Evolutionary conservation across 768 basidiomycete species (phyloP), one percentile per base, ranked within the genome.

Genomic region (Cystofilobasidium bisporidii): DNA sequence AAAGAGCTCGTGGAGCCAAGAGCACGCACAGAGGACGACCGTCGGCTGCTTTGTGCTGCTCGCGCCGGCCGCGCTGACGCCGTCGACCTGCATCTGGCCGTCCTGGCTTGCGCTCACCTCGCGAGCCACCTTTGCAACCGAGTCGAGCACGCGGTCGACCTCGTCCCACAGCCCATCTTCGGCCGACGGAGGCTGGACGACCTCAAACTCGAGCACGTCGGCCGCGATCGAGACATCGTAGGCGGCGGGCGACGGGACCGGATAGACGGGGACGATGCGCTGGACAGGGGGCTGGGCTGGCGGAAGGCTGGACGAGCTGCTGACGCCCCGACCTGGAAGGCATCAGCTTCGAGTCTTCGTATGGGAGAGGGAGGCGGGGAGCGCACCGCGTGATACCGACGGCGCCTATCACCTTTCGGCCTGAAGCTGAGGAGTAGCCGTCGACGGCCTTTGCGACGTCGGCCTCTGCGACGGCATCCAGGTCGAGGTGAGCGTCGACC

Each of bases 1-100:
- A 14, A 32, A 20, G 22, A 48, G n/a, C n/a, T 32, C 45, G 30
- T 5, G 20, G 30, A 33, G n/a, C 3, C 18, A 18, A 1, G 12
- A 20, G n/a, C 4, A 59, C 65, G 24, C 26, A 66, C 65, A 66
- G n/a, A 66, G 45, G 9, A 66, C 65, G 12, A 66, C 57, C 24
- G 33, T 66, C n/a, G 43, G 57, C 57, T 28, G 36, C 17, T 50
- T 43, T 18, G 43, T n/a, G 11, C n/a, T n/a, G 22, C 6, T 30
- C n/a, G n/a, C 33, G 8, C 30, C 47, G n/a, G 18, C 33, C 8
- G 36, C 58, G 20, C 41, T 36, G n/a, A 50, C 50, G 32, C 33
- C 20, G n/a, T 59, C 65, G 43, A 60, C 53, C 57, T 45, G 28
- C 30, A 28, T 45, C 26, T 30, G 32, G n/a, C 30, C 57, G 22